Conservation (phyloP, 208 protist genomes). For the Wallacemonas collosoma region DNA sequence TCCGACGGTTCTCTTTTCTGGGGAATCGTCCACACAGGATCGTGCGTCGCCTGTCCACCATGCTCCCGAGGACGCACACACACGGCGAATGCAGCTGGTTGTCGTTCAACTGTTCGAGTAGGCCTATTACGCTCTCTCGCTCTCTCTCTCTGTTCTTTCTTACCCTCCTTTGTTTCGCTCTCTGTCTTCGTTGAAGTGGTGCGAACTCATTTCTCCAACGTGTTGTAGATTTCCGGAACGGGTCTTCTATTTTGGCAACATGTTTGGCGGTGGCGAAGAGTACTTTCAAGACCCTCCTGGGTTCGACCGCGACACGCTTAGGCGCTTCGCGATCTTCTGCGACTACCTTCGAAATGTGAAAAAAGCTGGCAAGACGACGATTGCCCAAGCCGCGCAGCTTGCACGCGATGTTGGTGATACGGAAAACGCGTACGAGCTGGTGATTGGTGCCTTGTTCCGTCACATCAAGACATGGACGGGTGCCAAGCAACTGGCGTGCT, state of each 20-base stretch:
- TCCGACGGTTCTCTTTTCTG: no score
- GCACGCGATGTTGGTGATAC: constrained; percentile 79
- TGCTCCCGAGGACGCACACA: no score
- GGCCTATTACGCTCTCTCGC: no score
- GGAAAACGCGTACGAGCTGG: constrained; percentile 72
- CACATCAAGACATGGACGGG: constrained; percentile 90
- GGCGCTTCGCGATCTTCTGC: constrained; percentile 77
- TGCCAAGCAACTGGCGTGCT: constrained; percentile 84
- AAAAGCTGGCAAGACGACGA: constrained; percentile 79
- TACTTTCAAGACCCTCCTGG: constrained; percentile 86
- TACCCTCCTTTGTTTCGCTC: no score
- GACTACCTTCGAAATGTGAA: constrained; percentile 63
- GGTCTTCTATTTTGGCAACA: constrained; percentile 10
- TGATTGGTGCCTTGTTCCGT: constrained; percentile 85
- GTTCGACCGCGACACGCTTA: constrained; percentile 81
- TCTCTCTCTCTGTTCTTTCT: no score
- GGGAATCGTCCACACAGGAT: no score
- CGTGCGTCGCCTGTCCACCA: no score
- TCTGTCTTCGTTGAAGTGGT: no score
- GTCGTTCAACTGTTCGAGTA: no score
- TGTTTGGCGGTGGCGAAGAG: constrained; percentile 92
- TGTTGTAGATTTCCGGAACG: no score
- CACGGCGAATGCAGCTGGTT: no score
- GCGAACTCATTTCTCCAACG: no score
- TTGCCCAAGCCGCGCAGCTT: constrained; percentile 47